Evolutionary conservation across 2,329 filamentous ascomycete species (phyloP).

Genomic region (Talaromyces sp.): DNA sequence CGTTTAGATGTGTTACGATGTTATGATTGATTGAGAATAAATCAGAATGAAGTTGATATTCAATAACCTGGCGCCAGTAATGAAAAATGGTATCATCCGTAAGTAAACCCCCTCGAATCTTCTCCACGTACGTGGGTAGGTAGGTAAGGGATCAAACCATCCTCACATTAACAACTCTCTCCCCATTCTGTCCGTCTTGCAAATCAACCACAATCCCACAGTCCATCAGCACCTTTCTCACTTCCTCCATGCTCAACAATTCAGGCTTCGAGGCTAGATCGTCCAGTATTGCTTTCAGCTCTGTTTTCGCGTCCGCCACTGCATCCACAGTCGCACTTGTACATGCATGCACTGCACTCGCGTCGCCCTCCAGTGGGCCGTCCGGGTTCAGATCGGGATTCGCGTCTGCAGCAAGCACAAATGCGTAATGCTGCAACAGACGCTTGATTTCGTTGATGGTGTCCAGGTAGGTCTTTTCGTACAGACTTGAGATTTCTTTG

Average conservation of each 20-base stretch:
- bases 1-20: neutral
- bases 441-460: constrained; percentile 8
- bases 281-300: constrained; percentile 1
- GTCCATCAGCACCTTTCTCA: neutral
- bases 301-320: neutral
- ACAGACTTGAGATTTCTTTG: neutral
- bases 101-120: neutral
- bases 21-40: neutral
- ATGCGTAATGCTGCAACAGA: neutral
- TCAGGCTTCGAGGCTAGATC: constrained; percentile 5
- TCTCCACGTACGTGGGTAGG: no score
- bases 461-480: constrained; percentile 6
- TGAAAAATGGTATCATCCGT: neutral
- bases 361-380: no score
- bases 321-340: no score
- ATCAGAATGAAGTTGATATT: neutral
- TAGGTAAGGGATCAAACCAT: neutral
- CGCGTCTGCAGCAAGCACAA: neutral
- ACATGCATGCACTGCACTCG: no score
- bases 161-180: neutral
- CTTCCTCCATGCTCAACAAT: constrained; percentile 1
- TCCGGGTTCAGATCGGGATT: neutral
- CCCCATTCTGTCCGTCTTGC: neutral
- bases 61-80: neutral
- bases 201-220: constrained; percentile 11